Conservation (phyloP, 2,329 filamentous ascomycete species). For the Colletotrichum cereale region DNA sequence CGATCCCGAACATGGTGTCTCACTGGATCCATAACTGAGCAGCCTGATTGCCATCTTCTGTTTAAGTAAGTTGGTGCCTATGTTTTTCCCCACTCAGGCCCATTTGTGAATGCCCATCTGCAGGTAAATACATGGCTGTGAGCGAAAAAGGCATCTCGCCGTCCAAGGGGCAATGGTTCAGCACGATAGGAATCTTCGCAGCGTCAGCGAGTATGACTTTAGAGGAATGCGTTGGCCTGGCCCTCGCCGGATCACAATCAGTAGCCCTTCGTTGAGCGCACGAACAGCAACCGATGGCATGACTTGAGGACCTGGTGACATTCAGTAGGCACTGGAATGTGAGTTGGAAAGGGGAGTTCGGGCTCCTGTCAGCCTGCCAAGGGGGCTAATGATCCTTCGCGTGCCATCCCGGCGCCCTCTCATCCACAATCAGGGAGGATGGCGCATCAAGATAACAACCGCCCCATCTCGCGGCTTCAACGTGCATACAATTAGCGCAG, state of each 20-base stretch:
- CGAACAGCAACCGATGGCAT: background rate
- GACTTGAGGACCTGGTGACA: background rate
- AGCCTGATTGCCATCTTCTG: slow-evolving; percentile 2
- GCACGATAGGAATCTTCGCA: background rate
- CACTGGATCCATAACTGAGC: background rate
- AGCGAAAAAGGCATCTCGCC: background rate
- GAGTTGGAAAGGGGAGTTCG: background rate
- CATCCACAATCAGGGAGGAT: background rate
- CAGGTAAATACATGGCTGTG: background rate
- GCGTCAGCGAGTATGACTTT: background rate
- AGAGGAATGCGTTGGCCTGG: background rate
- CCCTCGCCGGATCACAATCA: background rate
- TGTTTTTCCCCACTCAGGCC: background rate
- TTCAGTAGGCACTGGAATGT: background rate
- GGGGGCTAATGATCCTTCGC: slow-evolving; percentile 15
- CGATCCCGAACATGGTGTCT: background rate
- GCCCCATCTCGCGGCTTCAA: background rate
- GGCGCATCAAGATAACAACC: background rate
- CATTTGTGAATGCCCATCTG: too few relatives aligned
- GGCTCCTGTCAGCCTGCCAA: slow-evolving; percentile 16
- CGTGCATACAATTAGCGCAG: background rate
- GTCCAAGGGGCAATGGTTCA: background rate
- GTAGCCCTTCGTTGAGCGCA: background rate
- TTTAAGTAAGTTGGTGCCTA: slow-evolving; percentile 15
- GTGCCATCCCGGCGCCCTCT: background rate